These are phyloP conservation scores for Gossypium stocksii DNA, from an alignment of 345 rosid genomes.

Conservation along the genomic window DNA sequence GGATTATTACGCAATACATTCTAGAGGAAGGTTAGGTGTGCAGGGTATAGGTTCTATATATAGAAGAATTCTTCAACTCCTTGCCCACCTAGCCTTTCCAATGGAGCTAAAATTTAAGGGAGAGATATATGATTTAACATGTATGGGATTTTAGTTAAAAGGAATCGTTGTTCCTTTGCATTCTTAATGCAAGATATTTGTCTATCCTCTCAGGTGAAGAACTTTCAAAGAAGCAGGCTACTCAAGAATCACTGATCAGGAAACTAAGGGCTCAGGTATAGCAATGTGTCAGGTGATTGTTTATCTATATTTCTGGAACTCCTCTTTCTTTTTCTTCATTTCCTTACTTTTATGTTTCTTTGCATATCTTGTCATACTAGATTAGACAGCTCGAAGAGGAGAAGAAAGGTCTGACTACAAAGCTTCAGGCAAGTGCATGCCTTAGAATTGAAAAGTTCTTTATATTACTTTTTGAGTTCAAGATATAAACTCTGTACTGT, in stretches of 20 bases:
- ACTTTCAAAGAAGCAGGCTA: conserved; percentile 98
- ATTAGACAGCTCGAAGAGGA: conserved; percentile 96
- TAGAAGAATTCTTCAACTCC: not conserved
- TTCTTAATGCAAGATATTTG: conserved; percentile 14
- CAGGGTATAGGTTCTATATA: not conserved
- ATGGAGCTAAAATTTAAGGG: not conserved
- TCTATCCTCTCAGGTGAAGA: conserved; percentile 68
- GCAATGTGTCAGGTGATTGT: conserved; percentile 15
- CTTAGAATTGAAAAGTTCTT: not conserved
- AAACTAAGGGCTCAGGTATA: conserved; percentile 97
- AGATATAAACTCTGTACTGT: not conserved
- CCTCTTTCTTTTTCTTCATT: conserved; percentile 18
- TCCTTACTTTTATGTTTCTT: conserved; percentile 20
- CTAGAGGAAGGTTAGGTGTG: not conserved
- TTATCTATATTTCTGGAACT: conserved; percentile 4
- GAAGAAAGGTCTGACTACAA: conserved; percentile 85
- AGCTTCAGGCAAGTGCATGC: conserved; percentile 79
- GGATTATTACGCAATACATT: not conserved
- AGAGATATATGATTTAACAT: not conserved
- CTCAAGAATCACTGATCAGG: conserved; percentile 90
- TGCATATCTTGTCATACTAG: conserved; percentile 36
- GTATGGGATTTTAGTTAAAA: not conserved
- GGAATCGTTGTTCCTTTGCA: conserved; percentile 7
- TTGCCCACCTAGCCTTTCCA: not conserved
- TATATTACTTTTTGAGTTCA: not conserved